Evolutionary conservation across 768 basidiomycete species (phyloP), one percentile per base, ranked within the genome.

Genomic region (Rhodotorula babjevae): DNA sequence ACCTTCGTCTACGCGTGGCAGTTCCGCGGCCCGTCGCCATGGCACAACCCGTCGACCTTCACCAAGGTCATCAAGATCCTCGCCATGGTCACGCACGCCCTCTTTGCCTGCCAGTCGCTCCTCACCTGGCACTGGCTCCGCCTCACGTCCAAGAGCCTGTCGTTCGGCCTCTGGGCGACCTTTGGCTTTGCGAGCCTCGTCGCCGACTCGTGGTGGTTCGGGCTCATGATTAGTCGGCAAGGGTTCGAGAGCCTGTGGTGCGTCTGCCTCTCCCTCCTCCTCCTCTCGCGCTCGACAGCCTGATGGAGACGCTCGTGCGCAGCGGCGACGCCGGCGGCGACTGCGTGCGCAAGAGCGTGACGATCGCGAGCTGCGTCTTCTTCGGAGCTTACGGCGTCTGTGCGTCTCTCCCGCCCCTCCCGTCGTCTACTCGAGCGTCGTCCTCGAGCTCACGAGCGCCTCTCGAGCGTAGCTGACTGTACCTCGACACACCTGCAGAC

Each of bases 1-100:
- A 61, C 63, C 5, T 72, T 68, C 71, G 61, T 61, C 59, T 68
- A 68, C 53, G 67, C 71, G 2, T 72, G 71, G 71, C 64, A 55
- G 23, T 36, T 68, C 29, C 19, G 31, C 5, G 49, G 67, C 15
- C 14, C 42, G 19, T 72, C 36, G 36, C 36, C 36, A 9, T 36
- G 71, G 71, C 66, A 63, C 16, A 31, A 36, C 16, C 63, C 71
- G 27, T 53, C 58, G 19, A 58, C 4, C 9, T 19, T 63, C 8
- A 68, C 71, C 15, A 67, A 63, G 44, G 25, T 52, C 57, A 52
- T 66, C 33, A 60, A 61, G 25, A 29, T 64, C 63, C 65, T 72
- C 36, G 53, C 59, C 33, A 72, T 53, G 66, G 63, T 67, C 19
- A 46, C 56, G 31, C 55, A 61, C 61, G 65, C 57, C 12, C 58